Evolutionary conservation across 31 red algal genomes (phyloP), one percentile per base, ranked within the genome.

Genomic region (Asparagopsis taxiformis): DNA sequence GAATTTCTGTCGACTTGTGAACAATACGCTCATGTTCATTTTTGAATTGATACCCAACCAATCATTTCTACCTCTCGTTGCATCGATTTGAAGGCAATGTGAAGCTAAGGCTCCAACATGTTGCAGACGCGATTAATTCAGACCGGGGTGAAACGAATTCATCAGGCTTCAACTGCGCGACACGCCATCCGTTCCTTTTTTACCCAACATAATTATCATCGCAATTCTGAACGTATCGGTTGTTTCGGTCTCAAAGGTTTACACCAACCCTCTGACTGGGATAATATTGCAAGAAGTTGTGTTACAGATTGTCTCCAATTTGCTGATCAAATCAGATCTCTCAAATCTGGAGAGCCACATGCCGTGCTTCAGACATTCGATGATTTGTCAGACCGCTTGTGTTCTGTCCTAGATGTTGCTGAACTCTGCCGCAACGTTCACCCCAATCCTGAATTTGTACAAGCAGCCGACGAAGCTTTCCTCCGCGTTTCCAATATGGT

Each of bases 381-480:
- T 51, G 79, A 76, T 29, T 54, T 97, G 17, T 97, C 93, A 13
- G 77, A 97, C 34, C 77, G 65, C 44, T 70, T 95, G 8, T 98
- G 95, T 61, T 37, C 25, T 17, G 95, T 98, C 4, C 43, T 98
- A 15, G 95, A 98, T 71, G 74, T 68, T 25, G 85, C 91, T 10
- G 95, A 98, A 76, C 83, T 98, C n/a, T 84, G 79, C 56, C 59
- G 95, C 58, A 77, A 93, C 39, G 78, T 94, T 28, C 90, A 93
- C 31, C 84, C 95, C 22, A 90, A 98, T 10, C 73, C 90, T 24
- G 83, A 74, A 3, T 86, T 81, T 63, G 82, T 78, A 38, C 64
- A 73, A 39, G 82, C 89, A 33, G 82, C 88, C 8, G 60, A 60
- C 43, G 74, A 57, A 10, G 84, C 84, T 22, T 88, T 74, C 51